Conservation (phyloP, 176 grass and related monocot species). For the Rhynchospora breviuscula region DNA sequence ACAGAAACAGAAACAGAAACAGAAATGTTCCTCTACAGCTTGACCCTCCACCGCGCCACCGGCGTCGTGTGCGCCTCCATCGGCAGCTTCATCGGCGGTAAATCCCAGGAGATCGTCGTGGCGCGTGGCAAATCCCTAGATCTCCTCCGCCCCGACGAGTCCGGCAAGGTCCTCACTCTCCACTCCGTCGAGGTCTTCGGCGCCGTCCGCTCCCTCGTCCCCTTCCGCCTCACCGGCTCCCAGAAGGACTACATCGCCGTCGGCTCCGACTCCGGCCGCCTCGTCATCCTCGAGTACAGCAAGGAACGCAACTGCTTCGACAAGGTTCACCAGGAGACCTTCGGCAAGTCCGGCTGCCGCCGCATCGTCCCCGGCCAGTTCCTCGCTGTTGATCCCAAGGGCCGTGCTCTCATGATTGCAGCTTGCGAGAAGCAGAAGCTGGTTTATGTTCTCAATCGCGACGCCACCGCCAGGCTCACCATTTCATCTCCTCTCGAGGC, state of each 20-base stretch:
- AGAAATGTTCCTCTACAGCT: constrained; percentile 82
- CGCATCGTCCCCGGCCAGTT: constrained; percentile 92
- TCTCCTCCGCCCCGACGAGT: constrained; percentile 73
- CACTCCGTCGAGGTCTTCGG: constrained; percentile 95
- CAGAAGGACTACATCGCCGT: constrained; percentile 91
- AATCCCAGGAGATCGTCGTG: constrained; percentile 85
- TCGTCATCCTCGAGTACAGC: constrained; percentile 93
- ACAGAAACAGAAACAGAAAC: no score
- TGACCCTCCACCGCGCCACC: constrained; percentile 69
- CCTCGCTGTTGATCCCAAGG: constrained; percentile 86
- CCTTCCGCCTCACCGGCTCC: constrained; percentile 93
- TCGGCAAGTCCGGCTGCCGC: constrained; percentile 91
- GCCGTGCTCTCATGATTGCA: constrained; percentile 77
- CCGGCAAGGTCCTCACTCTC: constrained; percentile 65
- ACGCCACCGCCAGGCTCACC: constrained; percentile 65
- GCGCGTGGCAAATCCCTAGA: constrained; percentile 65
- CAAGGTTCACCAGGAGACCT: constrained; percentile 97
- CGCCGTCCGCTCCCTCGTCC: constrained; percentile 82
- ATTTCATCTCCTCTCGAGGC: constrained; percentile 96
- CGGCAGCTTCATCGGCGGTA: constrained; percentile 82
- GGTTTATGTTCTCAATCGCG: constrained; percentile 89
- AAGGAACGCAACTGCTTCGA: constrained; percentile 77
- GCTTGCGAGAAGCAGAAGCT: constrained; percentile 98
- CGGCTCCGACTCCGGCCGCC: constrained; percentile 83
- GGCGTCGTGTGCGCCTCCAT: constrained; percentile 77